phyloP scores from a whole-genome alignment of 1,139 yeast genomes.

The Diutina scorzettiae region DNA sequence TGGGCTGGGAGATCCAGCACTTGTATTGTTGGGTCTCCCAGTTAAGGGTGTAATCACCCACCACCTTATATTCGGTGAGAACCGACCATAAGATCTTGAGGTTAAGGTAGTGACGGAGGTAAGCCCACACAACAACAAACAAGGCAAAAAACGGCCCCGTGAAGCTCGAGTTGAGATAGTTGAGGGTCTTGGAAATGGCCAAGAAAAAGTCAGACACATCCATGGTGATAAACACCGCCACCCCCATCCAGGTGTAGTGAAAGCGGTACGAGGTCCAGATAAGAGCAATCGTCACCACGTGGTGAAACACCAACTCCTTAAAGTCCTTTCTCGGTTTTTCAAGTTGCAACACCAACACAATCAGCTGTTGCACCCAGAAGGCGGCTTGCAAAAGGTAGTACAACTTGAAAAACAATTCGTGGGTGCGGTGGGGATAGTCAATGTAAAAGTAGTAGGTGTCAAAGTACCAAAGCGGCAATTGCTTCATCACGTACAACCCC shows the following conservation, averaged over 20 bases:
- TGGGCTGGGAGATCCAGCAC: slow-evolving; percentile 89
- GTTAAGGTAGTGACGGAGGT: slow-evolving; percentile 80
- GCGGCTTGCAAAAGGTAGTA: slow-evolving; percentile 91
- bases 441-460: slow-evolving; percentile 71
- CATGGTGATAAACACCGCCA: slow-evolving; percentile 87
- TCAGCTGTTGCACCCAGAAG: slow-evolving; percentile 94
- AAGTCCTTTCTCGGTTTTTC: slow-evolving; percentile 95
- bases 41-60: slow-evolving; percentile 70
- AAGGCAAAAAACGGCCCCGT: slow-evolving; percentile 56
- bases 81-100: slow-evolving; percentile 77
- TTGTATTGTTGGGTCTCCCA: slow-evolving; percentile 93
- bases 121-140: slow-evolving; percentile 70
- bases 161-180: slow-evolving; percentile 60
- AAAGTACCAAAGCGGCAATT: slow-evolving; percentile 80
- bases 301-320: slow-evolving; percentile 84
- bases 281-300: slow-evolving; percentile 78
- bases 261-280: slow-evolving; percentile 87
- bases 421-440: slow-evolving; percentile 73
- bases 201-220: slow-evolving; percentile 88
- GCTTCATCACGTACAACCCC: slow-evolving; percentile 82
- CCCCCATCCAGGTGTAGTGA: slow-evolving; percentile 94
- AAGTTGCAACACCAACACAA: slow-evolving; percentile 66
- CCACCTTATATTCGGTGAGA: slow-evolving; percentile 72
- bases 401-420: slow-evolving; percentile 57
- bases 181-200: slow-evolving; percentile 71